phyloP scores from a whole-genome alignment of 345 rosid species.

The Melaleuca quinquenervia region DNA sequence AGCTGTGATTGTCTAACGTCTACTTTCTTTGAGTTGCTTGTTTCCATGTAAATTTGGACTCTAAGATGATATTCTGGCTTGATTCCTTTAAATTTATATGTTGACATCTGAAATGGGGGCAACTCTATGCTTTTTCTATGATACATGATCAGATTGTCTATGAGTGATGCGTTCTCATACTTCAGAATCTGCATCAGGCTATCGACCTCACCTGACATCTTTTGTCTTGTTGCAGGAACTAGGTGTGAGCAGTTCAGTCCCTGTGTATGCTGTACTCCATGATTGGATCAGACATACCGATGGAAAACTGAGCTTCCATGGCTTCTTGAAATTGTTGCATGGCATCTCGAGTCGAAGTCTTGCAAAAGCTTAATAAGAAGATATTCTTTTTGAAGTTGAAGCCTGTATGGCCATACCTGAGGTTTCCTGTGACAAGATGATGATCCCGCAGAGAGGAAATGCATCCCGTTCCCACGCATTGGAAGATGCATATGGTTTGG shows the following conservation, averaged over 20 bases:
- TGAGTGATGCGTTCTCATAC: not conserved
- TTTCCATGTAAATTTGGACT: not conserved
- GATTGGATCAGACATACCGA: slow-evolving; percentile 95
- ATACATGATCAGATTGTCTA: not conserved
- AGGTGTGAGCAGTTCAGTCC: slow-evolving; percentile 77
- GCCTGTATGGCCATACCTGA: not conserved
- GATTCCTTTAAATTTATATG: not conserved
- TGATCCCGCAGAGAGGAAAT: not conserved
- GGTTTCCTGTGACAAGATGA: not conserved
- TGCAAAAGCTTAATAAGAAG: slow-evolving; percentile 36
- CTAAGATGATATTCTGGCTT: not conserved
- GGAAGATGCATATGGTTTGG: not conserved
- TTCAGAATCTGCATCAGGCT: not conserved
- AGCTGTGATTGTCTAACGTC: not conserved
- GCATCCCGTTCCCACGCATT: not conserved
- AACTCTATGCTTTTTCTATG: not conserved
- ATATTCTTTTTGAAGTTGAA: not conserved
- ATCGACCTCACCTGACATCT: not conserved
- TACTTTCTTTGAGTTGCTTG: not conserved
- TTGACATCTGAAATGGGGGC: not conserved
- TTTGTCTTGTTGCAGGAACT: slow-evolving; percentile 55
- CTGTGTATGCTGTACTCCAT: slow-evolving; percentile 82
- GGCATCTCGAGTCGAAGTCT: slow-evolving; percentile 65
- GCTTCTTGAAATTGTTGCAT: slow-evolving; percentile 79
- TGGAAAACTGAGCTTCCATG: slow-evolving; percentile 92